Evolutionary conservation across 2,329 filamentous ascomycete species (phyloP), one percentile per base, ranked within the genome.

Genomic region (Xylariaceae sp.): DNA sequence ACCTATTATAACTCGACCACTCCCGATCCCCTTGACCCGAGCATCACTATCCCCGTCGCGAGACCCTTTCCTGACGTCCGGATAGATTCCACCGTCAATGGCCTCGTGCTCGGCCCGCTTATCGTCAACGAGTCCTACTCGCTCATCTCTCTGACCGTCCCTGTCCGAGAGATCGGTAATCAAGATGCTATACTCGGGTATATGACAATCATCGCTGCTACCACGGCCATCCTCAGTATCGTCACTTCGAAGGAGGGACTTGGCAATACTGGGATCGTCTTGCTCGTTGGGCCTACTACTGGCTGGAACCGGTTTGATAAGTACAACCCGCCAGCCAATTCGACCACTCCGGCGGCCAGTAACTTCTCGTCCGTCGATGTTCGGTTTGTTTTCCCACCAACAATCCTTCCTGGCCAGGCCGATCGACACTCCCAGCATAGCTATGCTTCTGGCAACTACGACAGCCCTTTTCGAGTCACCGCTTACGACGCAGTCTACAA

Each of bases 71-170:
- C 70, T 1, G 72, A 64, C 21, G 69, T 79, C 45, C 66, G 65
- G n/a, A 70, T 80, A 27, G 73, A 69, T 49, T 69, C 67, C 41
- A 70, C 71, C 41, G 70, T 64, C 16, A 56, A 56, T 38, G 81
- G 81, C 1, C 70, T 95, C n/a, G 68, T 95, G 2, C 74, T 93
- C 0, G 91, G 91, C 0, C 90, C 90, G 0, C 72, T 88, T 46
- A 72, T 79, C 20, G 67, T 93, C 52, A 93, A 94, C 61, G 69
- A 78, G 36, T 80, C 81, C 0, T 86, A 85, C 52, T 86, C 87
- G 19, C 70, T 96, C 10, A 64, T 95, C 11, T 95, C 90, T 2
- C 72, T 95, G 47, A 95, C 90, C 0, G 68, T 92, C 14, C 88
- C 90, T 0, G 80, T 96, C 42, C 77, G 87, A 48, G 82, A 85